Evolutionary conservation across 768 basidiomycete species (phyloP).

Genomic region (Kwoniella sp.): DNA sequence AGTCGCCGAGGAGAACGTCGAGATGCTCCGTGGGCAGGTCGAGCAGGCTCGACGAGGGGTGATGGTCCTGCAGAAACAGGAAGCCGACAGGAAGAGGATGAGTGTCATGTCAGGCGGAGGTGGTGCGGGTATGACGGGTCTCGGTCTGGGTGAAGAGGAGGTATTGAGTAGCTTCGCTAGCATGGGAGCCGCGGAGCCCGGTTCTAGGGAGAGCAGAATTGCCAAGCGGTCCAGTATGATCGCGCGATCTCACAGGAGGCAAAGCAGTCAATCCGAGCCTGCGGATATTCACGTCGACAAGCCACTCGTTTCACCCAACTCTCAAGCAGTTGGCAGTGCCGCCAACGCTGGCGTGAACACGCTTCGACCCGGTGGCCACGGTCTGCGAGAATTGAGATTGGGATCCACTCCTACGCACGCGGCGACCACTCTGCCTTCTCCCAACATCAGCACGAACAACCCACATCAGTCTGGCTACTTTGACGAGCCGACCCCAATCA

Average conservation of each 20-base stretch:
- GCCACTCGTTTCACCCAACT: slow-evolving; percentile 11
- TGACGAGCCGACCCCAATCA: slow-evolving; percentile 4
- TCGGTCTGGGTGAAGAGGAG: slow-evolving; percentile 27
- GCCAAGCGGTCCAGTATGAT: slow-evolving; percentile 42
- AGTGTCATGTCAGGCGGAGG: slow-evolving; percentile 17
- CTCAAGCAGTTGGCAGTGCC: slow-evolving; percentile 9
- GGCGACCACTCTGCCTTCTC: slow-evolving; percentile 4
- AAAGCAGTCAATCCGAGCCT: slow-evolving; percentile 42
- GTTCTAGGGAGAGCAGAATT: slow-evolving; percentile 19
- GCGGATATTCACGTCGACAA: slow-evolving; percentile 8
- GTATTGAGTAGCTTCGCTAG: slow-evolving; percentile 3
- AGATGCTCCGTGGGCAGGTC: slow-evolving; percentile 47
- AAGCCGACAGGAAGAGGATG: slow-evolving; percentile 45
- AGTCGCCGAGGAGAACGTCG: slow-evolving; percentile 52
- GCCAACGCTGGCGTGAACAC: slow-evolving; percentile 6
- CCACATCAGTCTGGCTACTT: slow-evolving; percentile 21
- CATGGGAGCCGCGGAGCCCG: slow-evolving; percentile 2
- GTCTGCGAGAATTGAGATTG: slow-evolving; percentile 49
- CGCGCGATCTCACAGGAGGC: slow-evolving; percentile 31
- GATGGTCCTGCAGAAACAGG: slow-evolving; percentile 50
- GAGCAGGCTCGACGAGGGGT: slow-evolving; percentile 52
- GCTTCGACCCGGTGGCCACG: slow-evolving; percentile 21
- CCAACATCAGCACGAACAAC: slow-evolving; percentile 9
- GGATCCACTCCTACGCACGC: slow-evolving; percentile 16
- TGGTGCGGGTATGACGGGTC: slow-evolving; percentile 24